Conservation (phyloP, 805 yeast species). For the Wickerhamiella qilinensis region DNA sequence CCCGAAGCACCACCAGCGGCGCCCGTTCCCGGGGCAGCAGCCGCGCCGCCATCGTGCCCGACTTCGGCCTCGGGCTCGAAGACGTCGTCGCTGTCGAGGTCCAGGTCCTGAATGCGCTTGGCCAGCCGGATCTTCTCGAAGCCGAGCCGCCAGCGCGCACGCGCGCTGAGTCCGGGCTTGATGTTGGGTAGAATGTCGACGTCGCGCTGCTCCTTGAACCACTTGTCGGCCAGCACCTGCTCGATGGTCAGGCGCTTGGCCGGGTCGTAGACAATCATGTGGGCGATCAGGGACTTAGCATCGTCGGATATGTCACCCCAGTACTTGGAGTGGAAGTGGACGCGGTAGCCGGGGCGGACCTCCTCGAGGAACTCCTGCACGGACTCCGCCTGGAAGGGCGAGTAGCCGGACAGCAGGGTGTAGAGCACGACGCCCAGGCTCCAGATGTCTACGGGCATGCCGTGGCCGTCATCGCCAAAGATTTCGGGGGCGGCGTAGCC, state of each 20-base stretch:
- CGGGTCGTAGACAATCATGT: constrained; percentile 61
- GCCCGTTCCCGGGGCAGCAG: too few relatives aligned
- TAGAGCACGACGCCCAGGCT: constrained; percentile 85
- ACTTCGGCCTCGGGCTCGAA: too few relatives aligned
- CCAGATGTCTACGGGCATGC: constrained; percentile 94
- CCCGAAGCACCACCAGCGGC: too few relatives aligned
- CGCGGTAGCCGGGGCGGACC: constrained; percentile 54
- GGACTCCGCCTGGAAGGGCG: constrained; percentile 78
- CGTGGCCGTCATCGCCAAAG: constrained; percentile 66
- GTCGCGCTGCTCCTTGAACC: constrained; percentile 43
- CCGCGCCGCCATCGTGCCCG: too few relatives aligned
- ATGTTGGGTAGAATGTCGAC: constrained; percentile 76
- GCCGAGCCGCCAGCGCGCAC: constrained; percentile 68
- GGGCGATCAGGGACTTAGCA: constrained; percentile 63
- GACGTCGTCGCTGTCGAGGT: constrained; percentile 31
- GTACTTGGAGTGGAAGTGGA: constrained; percentile 73
- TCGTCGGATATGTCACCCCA: constrained; percentile 70
- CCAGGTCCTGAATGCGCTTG: constrained; percentile 60
- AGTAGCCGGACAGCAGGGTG: constrained; percentile 79
- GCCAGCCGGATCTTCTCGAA: constrained; percentile 70
- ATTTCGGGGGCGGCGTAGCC: constrained; percentile 98
- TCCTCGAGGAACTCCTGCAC: constrained; percentile 70
- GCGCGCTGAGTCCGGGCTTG: constrained; percentile 69
- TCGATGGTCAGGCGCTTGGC: constrained; percentile 63
- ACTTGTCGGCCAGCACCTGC: constrained; percentile 63